Conservation (phyloP, 1,284 basidiomycete genomes). For the Fomitopsis betulina region DNA sequence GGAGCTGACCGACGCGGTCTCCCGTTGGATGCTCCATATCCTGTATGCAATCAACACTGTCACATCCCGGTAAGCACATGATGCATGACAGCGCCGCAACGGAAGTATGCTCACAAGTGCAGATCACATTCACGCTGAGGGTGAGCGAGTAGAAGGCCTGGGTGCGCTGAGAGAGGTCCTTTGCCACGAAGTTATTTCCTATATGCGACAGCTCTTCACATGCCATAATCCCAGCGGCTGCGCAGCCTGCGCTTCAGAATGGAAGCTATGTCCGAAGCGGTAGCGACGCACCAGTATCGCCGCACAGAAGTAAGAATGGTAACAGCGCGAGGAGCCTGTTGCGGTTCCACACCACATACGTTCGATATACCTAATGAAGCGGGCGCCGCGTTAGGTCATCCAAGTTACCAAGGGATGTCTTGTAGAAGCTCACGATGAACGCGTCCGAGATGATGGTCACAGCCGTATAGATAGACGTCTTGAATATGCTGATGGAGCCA, state of each 20-base stretch:
- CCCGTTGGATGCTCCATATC: not conserved
- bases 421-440: not conserved
- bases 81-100: not conserved
- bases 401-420: not conserved
- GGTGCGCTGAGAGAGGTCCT: not conserved
- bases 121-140: not conserved
- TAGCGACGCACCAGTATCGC: not conserved
- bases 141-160: constrained; percentile 1
- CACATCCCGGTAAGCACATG: not conserved
- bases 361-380: not conserved
- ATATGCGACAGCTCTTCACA: not conserved
- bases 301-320: not conserved
- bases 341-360: not conserved
- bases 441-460: not conserved
- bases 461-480: not conserved
- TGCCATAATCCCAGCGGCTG: not conserved
- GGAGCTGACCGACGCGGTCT: not conserved
- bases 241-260: no score
- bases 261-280: not conserved
- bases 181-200: not conserved
- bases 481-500: not conserved
- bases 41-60: not conserved
- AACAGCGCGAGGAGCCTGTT: not conserved
- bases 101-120: not conserved
- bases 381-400: not conserved